These are phyloP conservation scores for Ustulina deusta DNA, from an alignment of 2,329 filamentous ascomycete genomes.

Conservation along the genomic window DNA sequence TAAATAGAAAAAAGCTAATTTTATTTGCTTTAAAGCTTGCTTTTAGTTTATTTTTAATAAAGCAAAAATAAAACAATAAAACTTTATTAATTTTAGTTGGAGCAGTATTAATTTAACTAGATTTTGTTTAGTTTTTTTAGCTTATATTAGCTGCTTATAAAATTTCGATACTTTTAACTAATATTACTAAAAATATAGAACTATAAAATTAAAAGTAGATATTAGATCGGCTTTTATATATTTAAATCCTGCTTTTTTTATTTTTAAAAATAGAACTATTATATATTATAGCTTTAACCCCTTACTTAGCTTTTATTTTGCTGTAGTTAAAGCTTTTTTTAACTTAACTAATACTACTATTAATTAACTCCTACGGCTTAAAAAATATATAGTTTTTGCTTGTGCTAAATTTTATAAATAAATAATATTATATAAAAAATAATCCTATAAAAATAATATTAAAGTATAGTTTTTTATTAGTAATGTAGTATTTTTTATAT, in stretches of 20 bases:
- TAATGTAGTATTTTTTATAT: constrained; percentile 64
- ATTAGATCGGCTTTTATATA: constrained; percentile 30
- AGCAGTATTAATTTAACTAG: constrained; percentile 42
- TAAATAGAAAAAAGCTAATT: constrained; percentile 14
- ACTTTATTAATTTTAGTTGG: not conserved
- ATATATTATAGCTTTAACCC: constrained; percentile 65
- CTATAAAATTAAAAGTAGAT: constrained; percentile 27
- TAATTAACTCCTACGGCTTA: not conserved
- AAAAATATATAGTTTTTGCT: constrained; percentile 51
- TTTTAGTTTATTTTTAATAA: constrained; percentile 23
- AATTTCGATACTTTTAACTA: constrained; percentile 44
- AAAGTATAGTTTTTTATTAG: constrained; percentile 60
- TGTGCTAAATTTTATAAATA: constrained; percentile 61
- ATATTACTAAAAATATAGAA: constrained; percentile 55
- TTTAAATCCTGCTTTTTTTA: constrained; percentile 61
- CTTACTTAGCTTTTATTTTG: constrained; percentile 67
- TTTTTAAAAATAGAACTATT: constrained; percentile 48
- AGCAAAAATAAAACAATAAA: not conserved
- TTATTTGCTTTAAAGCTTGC: constrained; percentile 12
- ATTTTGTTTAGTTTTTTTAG: constrained; percentile 53
- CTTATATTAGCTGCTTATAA: constrained; percentile 44
- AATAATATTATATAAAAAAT: constrained; percentile 55
- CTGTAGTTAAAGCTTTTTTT: constrained; percentile 57
- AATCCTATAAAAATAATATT: too few species aligned
- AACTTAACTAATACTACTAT: constrained; percentile 35